Base-by-base conservation (phyloP, 2,329 filamentous ascomycete genomes). In the Colletotrichum destructivum region DNA sequence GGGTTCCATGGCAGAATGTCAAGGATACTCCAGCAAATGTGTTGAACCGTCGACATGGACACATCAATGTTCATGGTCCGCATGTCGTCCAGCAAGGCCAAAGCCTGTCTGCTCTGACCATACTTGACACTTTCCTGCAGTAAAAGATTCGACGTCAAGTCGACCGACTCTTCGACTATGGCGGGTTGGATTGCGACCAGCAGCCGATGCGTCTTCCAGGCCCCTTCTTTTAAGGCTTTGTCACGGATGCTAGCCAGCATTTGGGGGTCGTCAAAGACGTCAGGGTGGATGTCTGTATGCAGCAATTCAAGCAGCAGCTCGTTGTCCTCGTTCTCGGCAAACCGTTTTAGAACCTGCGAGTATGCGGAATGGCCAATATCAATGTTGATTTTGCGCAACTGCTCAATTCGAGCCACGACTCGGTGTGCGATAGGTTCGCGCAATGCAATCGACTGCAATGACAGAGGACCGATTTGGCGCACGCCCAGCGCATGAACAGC, bases 381-480 rank as follows among this genome's bases (percentile, higher is more conserved):
- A 40, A 98, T 93, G 0, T 89, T 90, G 7, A 89, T 83, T 62
- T 86, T 82, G 71, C 88, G 84, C 3, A 98, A 84, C 65, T 90
- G 86, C 35, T 85, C 79, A 35, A 97, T 86, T 42, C 90, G 89
- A 0, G 83, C 79, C 31, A 85, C 77, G n/a, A 96, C 83, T 8
- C 86, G 87, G 42, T 86, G 82, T 0, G 89, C 80, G 12, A 87
- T 87, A 2, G 84, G 80, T 63, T 93, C 89, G 76, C 93, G 88
- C 13, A 92, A 80, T 4, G 91, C 94, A 80, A 98, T 90, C 56
- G 95, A 92, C 74, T 95, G 92, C 23, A 98, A 79, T 4, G 94
- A 93, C 21, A 92, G 83, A 0, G 94, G 92, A 0, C 95, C 95
- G 73, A 98, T 92, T 46, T 86, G 84, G 59, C 89, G 86, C 6